Evolutionary conservation across 2,329 filamentous ascomycete genomes (phyloP).

Genomic region (Malbranchea cinnamomea): DNA sequence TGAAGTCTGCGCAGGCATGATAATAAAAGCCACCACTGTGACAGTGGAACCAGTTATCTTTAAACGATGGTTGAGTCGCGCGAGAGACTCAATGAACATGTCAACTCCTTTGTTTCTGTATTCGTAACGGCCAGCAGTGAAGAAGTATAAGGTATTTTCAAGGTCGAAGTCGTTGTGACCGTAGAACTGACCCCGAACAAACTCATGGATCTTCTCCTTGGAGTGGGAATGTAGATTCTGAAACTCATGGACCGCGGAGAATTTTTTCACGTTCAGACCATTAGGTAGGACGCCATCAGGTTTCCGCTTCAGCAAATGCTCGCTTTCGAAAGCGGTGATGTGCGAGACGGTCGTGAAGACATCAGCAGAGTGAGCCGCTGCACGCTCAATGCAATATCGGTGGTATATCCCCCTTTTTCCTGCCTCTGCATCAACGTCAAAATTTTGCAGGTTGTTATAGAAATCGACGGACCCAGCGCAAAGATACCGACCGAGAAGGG

Average conservation of each 20-base stretch:
- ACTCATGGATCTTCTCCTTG: constrained; percentile 97
- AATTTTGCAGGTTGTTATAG: constrained; percentile 96
- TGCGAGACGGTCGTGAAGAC: constrained; percentile 98
- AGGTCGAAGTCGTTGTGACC: constrained; percentile 95
- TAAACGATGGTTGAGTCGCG: constrained; percentile 83
- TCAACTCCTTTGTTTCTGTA: constrained; percentile 98
- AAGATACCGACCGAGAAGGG: constrained; percentile 84
- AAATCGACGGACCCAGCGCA: constrained; percentile 97
- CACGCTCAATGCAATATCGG: constrained; percentile 93
- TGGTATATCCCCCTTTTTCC: constrained; percentile 98
- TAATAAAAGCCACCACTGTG: constrained; percentile 93
- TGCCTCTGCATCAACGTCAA: constrained; percentile 91
- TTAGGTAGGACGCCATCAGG: constrained; percentile 94
- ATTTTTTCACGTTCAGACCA: constrained; percentile 95
- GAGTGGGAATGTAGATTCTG: constrained; percentile 93
- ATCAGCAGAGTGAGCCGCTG: constrained; percentile 78
- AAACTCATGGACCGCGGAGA: constrained; percentile 96
- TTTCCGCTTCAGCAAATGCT: constrained; percentile 93
- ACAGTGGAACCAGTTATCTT: constrained; percentile 75
- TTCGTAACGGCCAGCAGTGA: constrained; percentile 92
- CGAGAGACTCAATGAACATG: constrained; percentile 97
- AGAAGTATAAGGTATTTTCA: constrained; percentile 94
- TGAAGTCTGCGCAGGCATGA: constrained; percentile 94
- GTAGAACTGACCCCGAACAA: constrained; percentile 95
- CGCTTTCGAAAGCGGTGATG: constrained; percentile 95